phyloP scores from a whole-genome alignment of 805 yeast genomes.

The Ogataea paradorogensis region DNA sequence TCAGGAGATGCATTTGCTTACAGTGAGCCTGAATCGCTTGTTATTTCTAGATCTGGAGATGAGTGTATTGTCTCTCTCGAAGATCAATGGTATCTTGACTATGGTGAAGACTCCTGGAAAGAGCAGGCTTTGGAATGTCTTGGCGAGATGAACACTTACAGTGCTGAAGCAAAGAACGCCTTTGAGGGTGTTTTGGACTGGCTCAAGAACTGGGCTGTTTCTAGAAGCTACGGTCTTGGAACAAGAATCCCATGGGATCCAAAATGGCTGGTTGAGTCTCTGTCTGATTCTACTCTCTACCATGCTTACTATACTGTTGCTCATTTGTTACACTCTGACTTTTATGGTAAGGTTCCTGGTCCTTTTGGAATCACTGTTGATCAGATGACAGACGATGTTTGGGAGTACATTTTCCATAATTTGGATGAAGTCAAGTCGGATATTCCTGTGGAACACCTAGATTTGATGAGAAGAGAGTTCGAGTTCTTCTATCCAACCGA shows the following conservation, averaged over 20 bases:
- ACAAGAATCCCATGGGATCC: conserved; percentile 96
- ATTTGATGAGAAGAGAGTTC: conserved; percentile 83
- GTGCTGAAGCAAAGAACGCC: conserved; percentile 82
- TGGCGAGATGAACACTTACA: conserved; percentile 69
- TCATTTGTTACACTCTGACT: conserved; percentile 82
- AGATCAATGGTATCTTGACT: conserved; percentile 98
- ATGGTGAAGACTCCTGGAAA: conserved; percentile 94
- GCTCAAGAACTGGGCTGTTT: conserved; percentile 98
- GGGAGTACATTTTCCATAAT: conserved; percentile 83
- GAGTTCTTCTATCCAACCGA: conserved; percentile 97
- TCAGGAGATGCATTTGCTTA: conserved; percentile 81
- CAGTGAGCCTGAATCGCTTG: conserved; percentile 89
- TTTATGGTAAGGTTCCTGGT: conserved; percentile 75
- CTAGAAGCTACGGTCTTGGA: conserved; percentile 95
- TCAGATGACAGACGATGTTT: conserved; percentile 88
- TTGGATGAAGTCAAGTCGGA: conserved; percentile 53
- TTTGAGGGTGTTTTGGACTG: conserved; percentile 93
- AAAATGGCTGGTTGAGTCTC: conserved; percentile 86
- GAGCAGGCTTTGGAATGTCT: conserved; percentile 76
- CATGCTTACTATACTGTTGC: conserved; percentile 92
- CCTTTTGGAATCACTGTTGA: conserved; percentile 71
- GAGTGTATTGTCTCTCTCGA: conserved; percentile 94
- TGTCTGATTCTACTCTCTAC: conserved; percentile 94
- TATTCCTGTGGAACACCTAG: conserved; percentile 65
- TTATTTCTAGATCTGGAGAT: conserved; percentile 94